phyloP scores from a whole-genome alignment of 495 filamentous ascomycete genomes.

The Clohesyomyces aquaticus region DNA sequence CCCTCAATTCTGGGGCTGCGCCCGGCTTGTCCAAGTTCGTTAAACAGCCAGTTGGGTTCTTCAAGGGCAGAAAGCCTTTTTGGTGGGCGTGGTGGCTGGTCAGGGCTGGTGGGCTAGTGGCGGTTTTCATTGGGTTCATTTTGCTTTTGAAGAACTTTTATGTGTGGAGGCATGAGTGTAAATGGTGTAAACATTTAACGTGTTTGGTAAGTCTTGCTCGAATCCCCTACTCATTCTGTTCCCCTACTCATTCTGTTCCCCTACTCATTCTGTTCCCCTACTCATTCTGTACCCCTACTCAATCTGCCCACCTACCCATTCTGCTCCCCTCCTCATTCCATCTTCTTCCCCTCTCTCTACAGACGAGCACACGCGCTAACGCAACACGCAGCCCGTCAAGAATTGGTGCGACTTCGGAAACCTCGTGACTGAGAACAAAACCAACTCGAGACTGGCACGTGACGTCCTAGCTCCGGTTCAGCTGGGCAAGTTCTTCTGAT shows the following conservation, averaged over 20 bases:
- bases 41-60: conserved; percentile 76
- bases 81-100: conserved; percentile 99
- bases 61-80: conserved; percentile 84
- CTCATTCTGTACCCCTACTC: too few species aligned
- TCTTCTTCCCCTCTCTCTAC: too few species aligned
- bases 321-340: too few species aligned
- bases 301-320: too few species aligned
- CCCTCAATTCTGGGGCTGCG: conserved; percentile 20
- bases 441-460: not conserved
- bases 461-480: conserved; percentile 9
- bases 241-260: not conserved
- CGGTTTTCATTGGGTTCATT: conserved; percentile 79
- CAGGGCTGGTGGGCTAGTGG: conserved; percentile 75
- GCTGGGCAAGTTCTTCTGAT: too few species aligned
- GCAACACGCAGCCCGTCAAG: conserved; percentile 62
- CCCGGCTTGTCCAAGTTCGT: conserved; percentile 59
- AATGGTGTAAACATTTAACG: conserved; percentile 92
- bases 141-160: conserved; percentile 90
- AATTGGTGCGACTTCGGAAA: conserved; percentile 72
- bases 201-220: conserved; percentile 76
- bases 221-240: not conserved
- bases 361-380: not conserved
- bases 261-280: conserved; percentile 19
- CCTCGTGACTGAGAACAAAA: conserved; percentile 36
- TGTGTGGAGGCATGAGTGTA: conserved; percentile 69